Conservation (phyloP, 129 eudicot species). For the Saussurea involucrata region DNA sequence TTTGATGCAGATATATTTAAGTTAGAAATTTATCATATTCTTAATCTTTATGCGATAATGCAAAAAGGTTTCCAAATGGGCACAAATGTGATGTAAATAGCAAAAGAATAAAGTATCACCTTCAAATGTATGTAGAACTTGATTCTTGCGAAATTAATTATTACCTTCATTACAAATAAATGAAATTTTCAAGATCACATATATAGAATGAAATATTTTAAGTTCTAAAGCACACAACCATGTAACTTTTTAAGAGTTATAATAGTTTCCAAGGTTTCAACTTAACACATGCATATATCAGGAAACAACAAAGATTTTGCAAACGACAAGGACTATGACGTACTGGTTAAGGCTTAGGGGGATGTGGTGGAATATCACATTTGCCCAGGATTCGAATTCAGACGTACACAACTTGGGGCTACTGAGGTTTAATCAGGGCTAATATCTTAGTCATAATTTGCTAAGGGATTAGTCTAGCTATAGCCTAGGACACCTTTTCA, state of each 20-base stretch:
- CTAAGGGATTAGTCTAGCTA: no score
- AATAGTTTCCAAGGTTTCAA: conserved; percentile 9
- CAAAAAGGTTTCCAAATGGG: not conserved
- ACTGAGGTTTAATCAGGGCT: no score
- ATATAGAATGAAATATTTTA: not conserved
- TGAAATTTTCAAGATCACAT: not conserved
- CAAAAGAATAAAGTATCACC: not conserved
- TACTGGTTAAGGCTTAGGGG: no score
- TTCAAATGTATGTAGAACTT: not conserved
- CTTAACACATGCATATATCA: conserved; percentile 11
- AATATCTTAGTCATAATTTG: no score
- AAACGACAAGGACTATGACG: no score
- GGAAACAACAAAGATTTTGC: not conserved
- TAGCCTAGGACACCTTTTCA: no score
- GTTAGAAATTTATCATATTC: not conserved
- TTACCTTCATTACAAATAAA: not conserved
- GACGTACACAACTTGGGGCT: no score
- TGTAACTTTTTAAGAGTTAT: not conserved
- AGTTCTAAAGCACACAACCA: not conserved
- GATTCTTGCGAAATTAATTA: not conserved
- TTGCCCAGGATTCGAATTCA: no score
- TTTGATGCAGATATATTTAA: not conserved
- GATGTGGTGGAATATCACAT: no score
- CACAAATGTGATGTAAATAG: not conserved
- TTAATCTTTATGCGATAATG: not conserved